Base-by-base conservation (phyloP, 2,329 filamentous ascomycete species). In the Aspergillus sp. region DNA sequence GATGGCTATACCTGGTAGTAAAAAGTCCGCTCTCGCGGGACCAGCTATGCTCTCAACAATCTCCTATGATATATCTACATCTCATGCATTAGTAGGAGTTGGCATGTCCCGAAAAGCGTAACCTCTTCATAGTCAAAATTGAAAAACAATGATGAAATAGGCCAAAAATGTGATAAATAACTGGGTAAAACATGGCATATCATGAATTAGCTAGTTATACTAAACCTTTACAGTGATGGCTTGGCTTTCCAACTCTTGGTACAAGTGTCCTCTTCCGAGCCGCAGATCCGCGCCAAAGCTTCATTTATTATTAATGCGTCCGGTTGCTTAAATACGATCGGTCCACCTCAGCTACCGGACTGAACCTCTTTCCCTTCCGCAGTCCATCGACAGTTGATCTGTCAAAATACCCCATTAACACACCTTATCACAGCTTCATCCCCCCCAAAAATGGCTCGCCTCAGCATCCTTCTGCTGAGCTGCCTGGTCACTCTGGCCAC, bases 401-500 rank as follows among this genome's bases (percentile, higher is more conserved):
- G 53, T 47, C 48, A 20, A 48, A 30, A 36, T 30, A 30, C 26
- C 13, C 34, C 6, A 36, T 7, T 5, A 45, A 39, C 38, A 26
- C 32, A 43, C 15, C 6, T 58, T 43, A 63, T 38, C 61, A n/a
- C 32, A 57, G 18, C 20, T 20, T 26, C 5, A 24, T 20, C 18
- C 39, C 17, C 12, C n/a, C 48, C 4, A 34, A 55, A 60, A 34
- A 81, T 81, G 78, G 73, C 73, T 73, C 77, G 76, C 57, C 66
- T 80, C 62, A 76, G 71, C 70, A 71, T 72, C 62, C 62, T 82
- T 57, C 69, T 81, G 57, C 71, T 80, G 60, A 75, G 78, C 64
- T 72, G 76, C 41, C 74, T 84, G 57, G 72, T 73, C 65, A 83
- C 81, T 57, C 80, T 85, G 59, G 88, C 90, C 69, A 75, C 73